Conservation (phyloP, 1,284 basidiomycete genomes). For the Marasmius sp. region DNA sequence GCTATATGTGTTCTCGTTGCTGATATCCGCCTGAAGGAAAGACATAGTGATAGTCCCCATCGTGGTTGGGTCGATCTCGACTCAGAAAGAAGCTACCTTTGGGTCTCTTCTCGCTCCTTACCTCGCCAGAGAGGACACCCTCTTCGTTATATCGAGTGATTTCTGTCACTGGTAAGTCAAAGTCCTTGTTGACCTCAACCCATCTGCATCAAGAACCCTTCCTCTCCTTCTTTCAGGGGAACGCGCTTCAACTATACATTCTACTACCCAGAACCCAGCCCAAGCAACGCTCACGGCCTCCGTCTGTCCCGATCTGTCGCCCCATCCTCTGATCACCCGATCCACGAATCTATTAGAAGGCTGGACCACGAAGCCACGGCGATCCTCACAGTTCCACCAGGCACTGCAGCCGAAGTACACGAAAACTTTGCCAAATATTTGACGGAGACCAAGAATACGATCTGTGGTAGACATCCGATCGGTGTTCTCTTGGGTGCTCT, state of each 20-base stretch:
- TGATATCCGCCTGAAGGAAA: slow-evolving; percentile 38
- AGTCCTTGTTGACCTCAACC: neutral
- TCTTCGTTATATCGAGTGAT: slow-evolving; percentile 93
- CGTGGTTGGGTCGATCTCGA: slow-evolving; percentile 82
- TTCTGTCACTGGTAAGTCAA: slow-evolving; percentile 92
- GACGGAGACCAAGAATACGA: slow-evolving; percentile 86
- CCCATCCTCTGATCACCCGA: slow-evolving; percentile 49
- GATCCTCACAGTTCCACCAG: slow-evolving; percentile 62
- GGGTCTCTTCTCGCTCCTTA: slow-evolving; percentile 81
- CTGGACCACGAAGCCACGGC: slow-evolving; percentile 83
- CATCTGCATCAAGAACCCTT: slow-evolving; percentile 4
- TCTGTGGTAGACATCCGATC: slow-evolving; percentile 96
- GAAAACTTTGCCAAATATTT: slow-evolving; percentile 76
- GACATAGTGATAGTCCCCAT: slow-evolving; percentile 88
- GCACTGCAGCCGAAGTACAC: slow-evolving; percentile 54
- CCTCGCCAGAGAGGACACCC: slow-evolving; percentile 72
- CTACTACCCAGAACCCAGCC: slow-evolving; percentile 77
- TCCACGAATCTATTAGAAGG: slow-evolving; percentile 70
- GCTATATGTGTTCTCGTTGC: neutral
- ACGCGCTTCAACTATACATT: slow-evolving; percentile 87
- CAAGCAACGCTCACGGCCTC: slow-evolving; percentile 45
- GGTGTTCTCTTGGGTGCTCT: slow-evolving; percentile 86
- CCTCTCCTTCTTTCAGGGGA: slow-evolving; percentile 59
- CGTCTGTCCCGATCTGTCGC: slow-evolving; percentile 47
- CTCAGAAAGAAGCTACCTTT: slow-evolving; percentile 57